A percentile compares a stretch with the other conserved stretches of the same genome.
Conservation (phyloP, 2,329 filamentous ascomycete species). For the Aureobasidium leucospermi region DNA sequence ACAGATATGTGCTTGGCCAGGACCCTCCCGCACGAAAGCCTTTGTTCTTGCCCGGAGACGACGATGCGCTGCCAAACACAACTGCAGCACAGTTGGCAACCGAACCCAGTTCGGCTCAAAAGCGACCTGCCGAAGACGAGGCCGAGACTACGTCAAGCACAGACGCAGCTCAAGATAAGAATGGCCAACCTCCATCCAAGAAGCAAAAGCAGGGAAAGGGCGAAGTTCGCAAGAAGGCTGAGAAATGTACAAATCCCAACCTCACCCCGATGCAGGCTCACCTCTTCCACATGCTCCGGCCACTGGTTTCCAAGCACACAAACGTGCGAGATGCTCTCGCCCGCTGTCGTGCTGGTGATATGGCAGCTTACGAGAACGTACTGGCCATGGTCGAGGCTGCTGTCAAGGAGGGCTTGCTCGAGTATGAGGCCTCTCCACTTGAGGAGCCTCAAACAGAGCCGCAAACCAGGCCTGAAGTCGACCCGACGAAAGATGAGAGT, state of each 20-base stretch:
- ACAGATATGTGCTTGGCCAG: constrained; percentile 63
- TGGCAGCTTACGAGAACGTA: constrained; percentile 69
- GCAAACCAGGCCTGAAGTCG: constrained; percentile 19
- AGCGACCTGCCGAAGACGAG: constrained; percentile 28
- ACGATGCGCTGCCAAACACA: constrained; percentile 13
- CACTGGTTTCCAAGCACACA: constrained; percentile 72
- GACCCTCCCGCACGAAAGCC: constrained; percentile 61
- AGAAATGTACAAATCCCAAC: constrained; percentile 46
- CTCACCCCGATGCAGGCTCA: constrained; percentile 80
- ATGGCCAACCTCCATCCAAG: constrained; percentile 37
- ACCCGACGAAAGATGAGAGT: constrained; percentile 17
- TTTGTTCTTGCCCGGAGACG: constrained; percentile 60
- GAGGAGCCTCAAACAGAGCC: constrained; percentile 14
- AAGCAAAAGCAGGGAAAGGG: constrained; percentile 39
- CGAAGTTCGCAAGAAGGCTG: constrained; percentile 38
- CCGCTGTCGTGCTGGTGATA: constrained; percentile 58
- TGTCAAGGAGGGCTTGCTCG: constrained; percentile 64
- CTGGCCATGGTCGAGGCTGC: constrained; percentile 67
- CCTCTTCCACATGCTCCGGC: constrained; percentile 82
- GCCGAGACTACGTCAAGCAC: constrained; percentile 12
- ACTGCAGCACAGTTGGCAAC: constrained; percentile 27
- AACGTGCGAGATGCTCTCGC: constrained; percentile 82
- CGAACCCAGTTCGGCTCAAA: background rate
- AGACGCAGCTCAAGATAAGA: constrained; percentile 15
- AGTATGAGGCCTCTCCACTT: constrained; percentile 39